Evolutionary conservation across 2,329 filamentous ascomycete species (phyloP).

Genomic region (Cytospora piceae): DNA sequence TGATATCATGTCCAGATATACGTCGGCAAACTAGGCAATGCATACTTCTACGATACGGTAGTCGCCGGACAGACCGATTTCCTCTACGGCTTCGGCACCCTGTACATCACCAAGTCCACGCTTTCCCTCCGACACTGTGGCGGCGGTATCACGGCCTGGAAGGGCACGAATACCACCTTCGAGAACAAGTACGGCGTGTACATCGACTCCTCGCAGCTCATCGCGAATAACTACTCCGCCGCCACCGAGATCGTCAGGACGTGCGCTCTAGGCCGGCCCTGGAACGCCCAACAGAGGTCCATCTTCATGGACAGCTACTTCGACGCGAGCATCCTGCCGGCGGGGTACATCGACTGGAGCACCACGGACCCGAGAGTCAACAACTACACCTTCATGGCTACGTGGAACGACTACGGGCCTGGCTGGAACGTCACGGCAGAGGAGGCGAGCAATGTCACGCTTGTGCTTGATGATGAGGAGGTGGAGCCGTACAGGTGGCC

Average conservation of each 20-base stretch:
- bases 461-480: conserved; percentile 46
- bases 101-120: conserved; percentile 59
- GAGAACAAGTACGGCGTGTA: conserved; percentile 70
- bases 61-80: conserved; percentile 71
- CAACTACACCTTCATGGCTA: conserved; percentile 59
- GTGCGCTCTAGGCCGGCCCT: conserved; percentile 65
- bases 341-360: conserved; percentile 60
- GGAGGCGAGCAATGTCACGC: conserved; percentile 44
- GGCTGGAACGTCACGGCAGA: conserved; percentile 57
- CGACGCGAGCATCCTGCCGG: conserved; percentile 53
- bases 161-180: conserved; percentile 67
- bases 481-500: conserved; percentile 37
- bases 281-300: conserved; percentile 61
- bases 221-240: conserved; percentile 56
- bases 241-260: conserved; percentile 42
- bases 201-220: conserved; percentile 57
- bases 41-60: conserved; percentile 63
- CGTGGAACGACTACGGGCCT: conserved; percentile 55
- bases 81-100: conserved; percentile 69
- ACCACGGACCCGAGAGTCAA: conserved; percentile 43
- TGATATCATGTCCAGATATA: conserved; percentile 52
- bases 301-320: conserved; percentile 60
- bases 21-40: conserved; percentile 67
- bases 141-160: conserved; percentile 72
- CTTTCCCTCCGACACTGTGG: conserved; percentile 63